Percentiles rank a stretch among this genome's conserved stretches.
phyloP scores from a whole-genome alignment of 192 early-diverging fungal genomes.

The Podila verticillata region DNA sequence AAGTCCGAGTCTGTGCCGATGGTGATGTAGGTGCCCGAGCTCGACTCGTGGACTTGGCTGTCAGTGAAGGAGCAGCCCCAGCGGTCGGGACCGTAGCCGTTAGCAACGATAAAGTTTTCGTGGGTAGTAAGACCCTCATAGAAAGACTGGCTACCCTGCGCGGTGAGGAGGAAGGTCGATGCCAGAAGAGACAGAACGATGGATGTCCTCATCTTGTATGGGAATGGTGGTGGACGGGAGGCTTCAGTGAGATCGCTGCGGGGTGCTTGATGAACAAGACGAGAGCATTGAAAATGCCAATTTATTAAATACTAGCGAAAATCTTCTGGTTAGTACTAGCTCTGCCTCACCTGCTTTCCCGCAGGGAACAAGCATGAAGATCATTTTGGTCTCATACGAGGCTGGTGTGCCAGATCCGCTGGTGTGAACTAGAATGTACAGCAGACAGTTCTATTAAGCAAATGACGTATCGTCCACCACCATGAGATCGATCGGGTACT shows the following conservation, averaged over 20 bases:
- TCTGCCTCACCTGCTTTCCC: no score
- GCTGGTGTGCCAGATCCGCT: no score
- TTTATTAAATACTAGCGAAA: no score
- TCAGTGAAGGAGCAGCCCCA: slow-evolving; percentile 47
- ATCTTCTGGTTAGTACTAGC: no score
- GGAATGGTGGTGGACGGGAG: background rate
- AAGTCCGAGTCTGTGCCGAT: slow-evolving; percentile 42
- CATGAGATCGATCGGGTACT: background rate
- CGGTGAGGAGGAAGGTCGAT: slow-evolving; percentile 5
- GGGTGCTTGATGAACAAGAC: no score
- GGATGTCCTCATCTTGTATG: background rate
- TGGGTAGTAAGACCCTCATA: slow-evolving; percentile 13
- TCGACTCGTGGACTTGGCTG: slow-evolving; percentile 15
- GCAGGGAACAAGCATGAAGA: no score
- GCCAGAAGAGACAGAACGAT: slow-evolving; percentile 13
- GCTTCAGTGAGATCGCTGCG: background rate
- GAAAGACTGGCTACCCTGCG: slow-evolving; percentile 4
- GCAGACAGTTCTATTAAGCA: no score
- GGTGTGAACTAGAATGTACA: no score
- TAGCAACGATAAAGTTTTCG: slow-evolving; percentile 22
- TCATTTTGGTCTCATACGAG: no score
- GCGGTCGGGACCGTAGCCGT: slow-evolving; percentile 41
- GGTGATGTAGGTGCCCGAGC: slow-evolving; percentile 26
- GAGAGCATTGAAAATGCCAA: no score
- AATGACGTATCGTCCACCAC: background rate